Percentiles rank a stretch among this genome's conserved stretches.
Conservation (phyloP, 768 basidiomycete species). For the Psilocybe tampanensis region DNA sequence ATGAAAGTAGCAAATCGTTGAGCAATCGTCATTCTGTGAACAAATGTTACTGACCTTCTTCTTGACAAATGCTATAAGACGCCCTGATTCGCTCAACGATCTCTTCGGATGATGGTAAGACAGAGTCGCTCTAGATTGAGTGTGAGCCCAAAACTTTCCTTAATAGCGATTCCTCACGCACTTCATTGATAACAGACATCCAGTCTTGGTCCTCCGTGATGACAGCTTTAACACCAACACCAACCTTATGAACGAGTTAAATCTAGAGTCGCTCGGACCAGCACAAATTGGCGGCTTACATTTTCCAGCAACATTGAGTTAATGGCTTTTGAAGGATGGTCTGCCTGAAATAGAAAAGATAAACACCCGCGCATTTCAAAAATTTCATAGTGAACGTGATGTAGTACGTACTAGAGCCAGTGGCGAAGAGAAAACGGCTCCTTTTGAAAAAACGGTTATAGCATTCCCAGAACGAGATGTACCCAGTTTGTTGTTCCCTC, state of each 20-base stretch:
- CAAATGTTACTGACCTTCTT: not conserved
- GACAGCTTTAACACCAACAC: not conserved
- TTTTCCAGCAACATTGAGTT: slow-evolving; percentile 1
- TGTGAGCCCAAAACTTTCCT: not conserved
- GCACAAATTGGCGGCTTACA: not conserved
- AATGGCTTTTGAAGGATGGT: not conserved
- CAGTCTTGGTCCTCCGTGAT: slow-evolving; percentile 3
- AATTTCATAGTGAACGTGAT: too few species aligned
- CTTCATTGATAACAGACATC: not conserved
- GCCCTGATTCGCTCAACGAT: not conserved
- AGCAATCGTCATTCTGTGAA: not conserved
- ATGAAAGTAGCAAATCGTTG: not conserved
- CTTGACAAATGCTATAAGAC: not conserved
- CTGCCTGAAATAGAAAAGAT: not conserved
- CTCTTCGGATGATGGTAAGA: not conserved
- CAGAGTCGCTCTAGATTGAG: not conserved
- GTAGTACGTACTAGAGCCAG: not conserved
- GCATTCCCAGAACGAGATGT: not conserved
- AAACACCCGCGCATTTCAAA: not conserved
- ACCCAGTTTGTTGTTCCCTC: not conserved
- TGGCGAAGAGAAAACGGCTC: not conserved
- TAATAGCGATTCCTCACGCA: not conserved
- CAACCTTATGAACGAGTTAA: not conserved
- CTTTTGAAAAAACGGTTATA: not conserved
- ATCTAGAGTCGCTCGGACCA: not conserved